Percentiles rank a stretch among this genome's conserved stretches.
phyloP scores from a whole-genome alignment of 495 filamentous ascomycete genomes.

The Neurospora hispaniola region DNA sequence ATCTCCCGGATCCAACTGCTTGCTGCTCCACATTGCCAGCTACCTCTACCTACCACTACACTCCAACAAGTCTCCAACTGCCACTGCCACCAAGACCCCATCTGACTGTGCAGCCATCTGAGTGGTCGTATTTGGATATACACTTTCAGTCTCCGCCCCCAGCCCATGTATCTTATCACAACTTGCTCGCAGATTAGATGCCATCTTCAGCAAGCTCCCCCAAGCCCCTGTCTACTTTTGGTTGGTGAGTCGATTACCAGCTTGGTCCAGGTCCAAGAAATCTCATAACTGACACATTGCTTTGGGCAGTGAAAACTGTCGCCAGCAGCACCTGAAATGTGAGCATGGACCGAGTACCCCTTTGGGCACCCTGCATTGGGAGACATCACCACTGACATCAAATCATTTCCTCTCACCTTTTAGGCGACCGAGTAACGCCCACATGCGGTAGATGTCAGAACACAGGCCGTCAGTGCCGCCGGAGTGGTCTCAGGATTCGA shows the following conservation, averaged over 20 bases:
- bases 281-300: slow-evolving; percentile 1
- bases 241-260: slow-evolving; percentile 17
- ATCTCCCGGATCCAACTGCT: background rate
- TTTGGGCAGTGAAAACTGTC: slow-evolving; percentile 31
- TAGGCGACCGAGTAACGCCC: slow-evolving; percentile 35
- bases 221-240: slow-evolving; percentile 13
- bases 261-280: background rate
- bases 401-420: background rate
- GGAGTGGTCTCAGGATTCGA: slow-evolving; percentile 22
- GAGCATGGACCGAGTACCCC: slow-evolving; percentile 5
- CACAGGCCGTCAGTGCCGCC: slow-evolving; percentile 12
- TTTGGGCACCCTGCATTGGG: background rate
- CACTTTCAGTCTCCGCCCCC: background rate
- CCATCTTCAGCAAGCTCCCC: background rate
- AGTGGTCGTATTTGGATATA: background rate
- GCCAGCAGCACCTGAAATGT: slow-evolving; percentile 39
- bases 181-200: background rate
- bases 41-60: background rate
- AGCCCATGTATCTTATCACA: background rate
- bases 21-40: background rate
- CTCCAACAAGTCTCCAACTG: background rate
- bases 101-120: background rate
- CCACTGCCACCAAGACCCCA: background rate
- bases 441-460: slow-evolving; percentile 29
- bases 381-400: background rate